Percentiles rank a stretch among this genome's conserved stretches.
Evolutionary conservation across 441 rosid species (phyloP).

Genomic region (Pelargonium citronellum): DNA sequence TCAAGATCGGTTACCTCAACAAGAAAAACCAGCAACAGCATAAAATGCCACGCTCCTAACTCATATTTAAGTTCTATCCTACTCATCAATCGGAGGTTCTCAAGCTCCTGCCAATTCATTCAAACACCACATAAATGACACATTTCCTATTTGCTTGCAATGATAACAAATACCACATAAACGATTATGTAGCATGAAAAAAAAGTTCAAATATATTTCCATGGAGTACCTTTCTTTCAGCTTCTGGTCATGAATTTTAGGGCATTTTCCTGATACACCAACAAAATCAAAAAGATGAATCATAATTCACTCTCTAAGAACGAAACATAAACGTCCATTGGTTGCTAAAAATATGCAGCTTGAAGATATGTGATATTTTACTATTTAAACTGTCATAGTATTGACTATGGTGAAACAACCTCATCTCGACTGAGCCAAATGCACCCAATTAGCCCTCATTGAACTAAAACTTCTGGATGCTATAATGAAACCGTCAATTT

Average conservation of each 20-base stretch:
- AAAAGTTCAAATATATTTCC: neutral
- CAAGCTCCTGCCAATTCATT: neutral
- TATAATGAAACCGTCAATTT: neutral
- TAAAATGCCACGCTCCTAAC: slow-evolving; percentile 21
- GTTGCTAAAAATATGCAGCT: neutral
- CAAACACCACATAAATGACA: neutral
- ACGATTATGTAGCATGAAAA: neutral
- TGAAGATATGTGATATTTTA: neutral
- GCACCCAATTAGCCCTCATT: neutral
- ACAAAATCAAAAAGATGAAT: neutral
- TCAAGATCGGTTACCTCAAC: slow-evolving; percentile 25
- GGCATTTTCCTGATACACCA: slow-evolving; percentile 63
- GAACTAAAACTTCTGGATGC: too few species aligned
- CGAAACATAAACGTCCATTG: neutral
- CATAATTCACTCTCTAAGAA: too few species aligned
- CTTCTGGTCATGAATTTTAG: slow-evolving; percentile 86
- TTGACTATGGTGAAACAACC: neutral
- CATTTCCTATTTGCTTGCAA: neutral
- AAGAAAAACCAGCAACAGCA: slow-evolving; percentile 24
- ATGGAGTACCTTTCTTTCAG: slow-evolving; percentile 71
- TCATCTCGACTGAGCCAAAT: neutral
- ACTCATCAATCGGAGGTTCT: neutral
- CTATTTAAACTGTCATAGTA: too few species aligned
- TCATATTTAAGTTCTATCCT: slow-evolving; percentile 24
- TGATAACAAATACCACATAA: neutral